Conservation (phyloP, 305 asterid species). For the Fraxinus albicans region DNA sequence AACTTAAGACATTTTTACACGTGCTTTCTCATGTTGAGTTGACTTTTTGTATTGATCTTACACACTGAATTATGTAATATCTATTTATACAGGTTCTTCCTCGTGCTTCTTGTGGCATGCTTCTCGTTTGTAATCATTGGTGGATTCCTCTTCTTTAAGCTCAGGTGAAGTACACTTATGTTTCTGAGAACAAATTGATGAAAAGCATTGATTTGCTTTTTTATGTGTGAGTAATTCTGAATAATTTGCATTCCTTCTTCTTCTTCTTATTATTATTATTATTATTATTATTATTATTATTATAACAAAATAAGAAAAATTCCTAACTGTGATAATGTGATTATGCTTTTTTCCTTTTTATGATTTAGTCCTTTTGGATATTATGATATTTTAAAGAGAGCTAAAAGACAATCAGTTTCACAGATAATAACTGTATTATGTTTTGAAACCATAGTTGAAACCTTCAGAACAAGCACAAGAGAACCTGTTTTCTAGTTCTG, state of each 20-base stretch:
- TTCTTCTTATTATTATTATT: too few species aligned
- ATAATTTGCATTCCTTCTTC: neutral
- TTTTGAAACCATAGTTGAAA: conserved; percentile 7
- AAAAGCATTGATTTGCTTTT: neutral
- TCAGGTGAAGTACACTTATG: conserved; percentile 55
- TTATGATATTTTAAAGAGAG: neutral
- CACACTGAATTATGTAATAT: conserved; percentile 20
- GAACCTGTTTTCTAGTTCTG: neutral
- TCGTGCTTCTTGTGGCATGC: conserved; percentile 81
- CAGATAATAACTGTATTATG: neutral
- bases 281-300: neutral
- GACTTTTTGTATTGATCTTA: conserved; percentile 17
- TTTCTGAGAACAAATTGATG: conserved; percentile 12
- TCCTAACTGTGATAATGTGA: neutral
- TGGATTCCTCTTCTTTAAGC: conserved; percentile 85
- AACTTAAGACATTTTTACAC: conserved; percentile 4
- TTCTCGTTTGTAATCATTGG: conserved; percentile 85
- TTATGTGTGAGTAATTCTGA: neutral
- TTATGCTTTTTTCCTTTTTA: conserved; percentile 13
- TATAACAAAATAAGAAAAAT: neutral
- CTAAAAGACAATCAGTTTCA: neutral
- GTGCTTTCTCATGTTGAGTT: conserved; percentile 7
- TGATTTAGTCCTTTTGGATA: neutral
- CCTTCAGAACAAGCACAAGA: neutral
- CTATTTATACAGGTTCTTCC: conserved; percentile 66